Conservation (phyloP, 192 early-diverging fungal species). For the Gamsiella multidivaricata region DNA sequence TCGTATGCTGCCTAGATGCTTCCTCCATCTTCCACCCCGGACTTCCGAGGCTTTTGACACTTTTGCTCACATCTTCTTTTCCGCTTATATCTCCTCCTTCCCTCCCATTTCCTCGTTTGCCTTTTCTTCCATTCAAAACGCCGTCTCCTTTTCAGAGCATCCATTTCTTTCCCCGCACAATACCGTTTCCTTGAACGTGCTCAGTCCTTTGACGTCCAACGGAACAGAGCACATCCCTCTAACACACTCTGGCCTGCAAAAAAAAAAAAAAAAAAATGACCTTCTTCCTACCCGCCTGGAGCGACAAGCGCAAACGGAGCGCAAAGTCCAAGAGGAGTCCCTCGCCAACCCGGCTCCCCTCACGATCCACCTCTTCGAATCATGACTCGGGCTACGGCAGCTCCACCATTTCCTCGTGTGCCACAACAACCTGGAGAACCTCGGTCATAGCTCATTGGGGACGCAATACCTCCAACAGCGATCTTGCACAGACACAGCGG, state of each 20-base stretch:
- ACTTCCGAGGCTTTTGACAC: background rate
- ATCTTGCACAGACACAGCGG: too few species aligned
- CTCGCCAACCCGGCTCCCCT: background rate
- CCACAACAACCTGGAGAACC: too few species aligned
- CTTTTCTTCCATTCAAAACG: background rate
- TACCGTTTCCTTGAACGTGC: background rate
- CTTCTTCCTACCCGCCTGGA: slow-evolving; percentile 9
- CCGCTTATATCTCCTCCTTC: background rate
- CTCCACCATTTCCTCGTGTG: slow-evolving; percentile 10
- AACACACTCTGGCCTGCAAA: too few species aligned
- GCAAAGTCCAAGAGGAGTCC: background rate
- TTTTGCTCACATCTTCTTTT: background rate
- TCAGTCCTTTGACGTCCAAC: too few species aligned
- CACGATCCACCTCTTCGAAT: background rate
- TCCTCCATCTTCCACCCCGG: background rate
- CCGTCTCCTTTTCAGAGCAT: background rate
- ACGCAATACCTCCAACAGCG: too few species aligned
- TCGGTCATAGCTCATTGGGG: too few species aligned
- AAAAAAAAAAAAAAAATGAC: background rate
- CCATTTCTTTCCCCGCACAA: background rate
- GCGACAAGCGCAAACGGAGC: slow-evolving; percentile 1
- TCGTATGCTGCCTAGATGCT: too few species aligned
- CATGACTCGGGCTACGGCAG: slow-evolving; percentile 31
- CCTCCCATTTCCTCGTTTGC: background rate
- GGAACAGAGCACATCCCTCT: too few species aligned